Base-by-base conservation (phyloP, 192 early-diverging fungal species). In the Gryganskiella cystojenkinii region DNA sequence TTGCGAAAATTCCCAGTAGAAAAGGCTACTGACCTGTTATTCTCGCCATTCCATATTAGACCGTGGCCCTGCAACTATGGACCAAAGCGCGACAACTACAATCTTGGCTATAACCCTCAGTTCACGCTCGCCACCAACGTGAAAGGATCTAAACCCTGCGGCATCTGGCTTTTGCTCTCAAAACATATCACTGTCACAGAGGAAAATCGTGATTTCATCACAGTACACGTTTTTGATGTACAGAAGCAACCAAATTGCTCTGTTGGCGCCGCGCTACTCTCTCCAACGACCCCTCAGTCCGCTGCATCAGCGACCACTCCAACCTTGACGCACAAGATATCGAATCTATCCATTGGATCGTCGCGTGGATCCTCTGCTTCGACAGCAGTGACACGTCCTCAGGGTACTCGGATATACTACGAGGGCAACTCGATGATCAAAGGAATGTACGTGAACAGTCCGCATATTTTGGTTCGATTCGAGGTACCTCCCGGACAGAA, bases 191-290 rank as follows among this genome's bases (percentile, higher is more conserved):
- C 86, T 3, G 84, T 84, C 24, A 95, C 92, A 35, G 93, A 93
- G 60, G 92, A 94, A 63, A 98, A 94, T 74, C 83, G 72, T 10
- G 96, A 98, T 69, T 96, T 90, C 68, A 94, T 98, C 34, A 93
- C 96, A 5, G 67, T 95, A 27, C 93, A 95, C 80, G 84, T 98
- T 8, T 98, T 92, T 78, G 89, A 89, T 64, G 80, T 83, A 55
- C 59, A 69, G 42, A 78, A 59, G 27, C 74, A 78, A 22, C 55
- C 47, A 2, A 58, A 76, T 19, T 60, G 65, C 15, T 56, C 57
- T 11, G 10, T 27, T 8, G 1, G 8, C 33, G n/a, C 64, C 15
- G 19, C 27, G 0, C 30, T 56, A 3, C 61, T 63, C 1, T 64
- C 61, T 3, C 55, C 66, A 6, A 56, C 72, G 1, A 67, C 46